Evolutionary conservation across 139 green algal species (phyloP), one percentile per base, ranked within the genome.

Genomic region (Dunaliella sp.): DNA sequence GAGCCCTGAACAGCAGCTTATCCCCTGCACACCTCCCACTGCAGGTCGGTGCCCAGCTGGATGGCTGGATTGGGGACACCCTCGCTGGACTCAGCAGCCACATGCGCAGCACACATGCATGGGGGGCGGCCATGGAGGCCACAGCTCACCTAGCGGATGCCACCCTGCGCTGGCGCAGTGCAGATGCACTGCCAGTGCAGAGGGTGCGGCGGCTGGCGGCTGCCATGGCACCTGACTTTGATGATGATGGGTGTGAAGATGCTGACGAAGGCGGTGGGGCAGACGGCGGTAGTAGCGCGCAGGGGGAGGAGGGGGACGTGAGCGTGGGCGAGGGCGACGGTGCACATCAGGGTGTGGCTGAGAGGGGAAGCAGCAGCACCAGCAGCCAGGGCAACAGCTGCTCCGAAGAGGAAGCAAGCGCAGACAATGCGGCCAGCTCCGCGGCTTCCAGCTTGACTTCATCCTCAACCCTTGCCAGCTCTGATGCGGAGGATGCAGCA

Each of bases 271-370:
- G n/a, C n/a, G n/a, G n/a, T n/a, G n/a, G n/a, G n/a, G n/a, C n/a
- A n/a, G 76, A 81, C 12, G 76, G 76, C 76, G 76, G 31, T 2
- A 37, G 76, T 37, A 31, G 76, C 12, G 31, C 25, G 1, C n/a
- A 81, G 76, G 76, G 3, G 12, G 76, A 81, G 76, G 76, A 81
- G n/a, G 76, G n/a, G 76, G n/a, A n/a, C n/a, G n/a, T n/a, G n/a
- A n/a, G n/a, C n/a, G n/a, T n/a, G n/a, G n/a, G n/a, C n/a, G 76
- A 36, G 76, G 30, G 31, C n/a, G n/a, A 81, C 2, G 76, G 34
- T 81, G 31, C 12, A 7, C n/a, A 38, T 24, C 30, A 12, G 1
- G 48, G 16, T 7, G 48, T 7, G 16, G 48, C 2, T 12, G 12
- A 36, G 73, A 78, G n/a, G 22, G 73, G 73, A 22, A 12, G 16